Evolutionary conservation across 1,284 basidiomycete genomes (phyloP), one percentile per base, ranked within the genome.

Genomic region (Trametes hirsuta): DNA sequence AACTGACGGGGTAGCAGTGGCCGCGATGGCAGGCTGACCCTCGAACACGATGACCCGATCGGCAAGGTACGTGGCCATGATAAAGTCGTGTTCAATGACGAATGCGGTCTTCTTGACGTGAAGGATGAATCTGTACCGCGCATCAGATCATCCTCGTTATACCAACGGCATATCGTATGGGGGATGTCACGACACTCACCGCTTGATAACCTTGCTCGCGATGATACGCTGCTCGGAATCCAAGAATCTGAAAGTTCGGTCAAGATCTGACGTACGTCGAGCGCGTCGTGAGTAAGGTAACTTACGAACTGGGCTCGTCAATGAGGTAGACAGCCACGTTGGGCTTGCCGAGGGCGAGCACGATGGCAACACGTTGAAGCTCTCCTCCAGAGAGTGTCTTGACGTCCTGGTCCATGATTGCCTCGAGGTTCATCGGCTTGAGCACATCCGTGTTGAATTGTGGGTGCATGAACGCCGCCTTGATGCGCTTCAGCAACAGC

Each of bases 181-280:
- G 24, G 11, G 4, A 37, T 80, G 54, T 71, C 18, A 18, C 18
- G 18, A 18, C 18, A 18, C 18, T 18, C 18, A 90, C 84, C 95
- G 87, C 78, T 98, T 98, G 80, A 98, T 98, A 71, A 98, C 94
- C 74, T 97, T 96, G 73, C 90, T 91, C 6, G 96, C 93, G 66
- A 95, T 91, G 74, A 98, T 98, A 89, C 95, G 95, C 76, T 98
- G 95, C 75, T 98, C 95, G 37, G 96, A 97, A 75, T 98, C 95
- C 70, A 98, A 81, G 87, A 95, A 95, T 74, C 90, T 92, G 64
- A 66, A 46, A 65, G 55, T 47, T 60, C 59, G 10, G 44, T 57
- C 42, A 57, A 18, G 49, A 21, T 41, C 24, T 34, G 46, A 53
- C n/a, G 18, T 18, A 18, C 18, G 18, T 18, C 48, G 63, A 9